Evolutionary conservation across 2,329 filamentous ascomycete genomes (phyloP).

Genomic region (Hypoxylon sp.): DNA sequence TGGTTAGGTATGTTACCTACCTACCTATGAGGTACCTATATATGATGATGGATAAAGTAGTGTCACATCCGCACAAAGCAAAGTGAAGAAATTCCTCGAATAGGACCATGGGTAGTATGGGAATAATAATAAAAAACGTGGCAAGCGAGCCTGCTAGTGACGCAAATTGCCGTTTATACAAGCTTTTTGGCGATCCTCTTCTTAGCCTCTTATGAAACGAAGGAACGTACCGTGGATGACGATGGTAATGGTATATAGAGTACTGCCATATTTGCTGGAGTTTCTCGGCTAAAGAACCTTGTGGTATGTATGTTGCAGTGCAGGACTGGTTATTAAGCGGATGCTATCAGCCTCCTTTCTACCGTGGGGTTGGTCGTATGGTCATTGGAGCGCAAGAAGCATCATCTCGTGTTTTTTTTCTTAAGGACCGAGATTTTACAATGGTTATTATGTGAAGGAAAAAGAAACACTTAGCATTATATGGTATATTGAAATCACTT

Average conservation of each 20-base stretch:
- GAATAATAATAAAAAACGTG: conserved; percentile 12
- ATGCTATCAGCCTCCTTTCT: conserved; percentile 5
- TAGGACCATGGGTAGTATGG: conserved; percentile 16
- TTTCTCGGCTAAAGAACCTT: conserved; percentile 32
- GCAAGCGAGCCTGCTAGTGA: conserved; percentile 10
- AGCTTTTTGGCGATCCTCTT: conserved; percentile 29
- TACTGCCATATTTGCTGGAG: no score
- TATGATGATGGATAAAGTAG: background rate
- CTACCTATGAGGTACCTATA: conserved; percentile 9
- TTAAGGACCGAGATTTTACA: no score
- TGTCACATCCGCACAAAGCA: background rate
- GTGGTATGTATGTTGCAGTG: conserved; percentile 4
- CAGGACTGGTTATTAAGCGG: conserved; percentile 16
- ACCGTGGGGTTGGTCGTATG: conserved; percentile 15
- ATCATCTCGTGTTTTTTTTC: no score
- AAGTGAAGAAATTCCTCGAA: conserved; percentile 4
- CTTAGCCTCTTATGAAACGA: background rate
- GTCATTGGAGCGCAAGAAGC: conserved; percentile 16
- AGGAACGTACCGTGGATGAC: no score
- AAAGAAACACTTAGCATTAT: no score
- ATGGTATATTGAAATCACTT: no score
- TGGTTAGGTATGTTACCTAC: no score
- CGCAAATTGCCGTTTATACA: conserved; percentile 31
- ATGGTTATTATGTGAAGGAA: no score
- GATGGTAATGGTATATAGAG: no score